Evolutionary conservation across 1,139 yeast species (phyloP).

Genomic region (Saccharomyces pastorianus): DNA sequence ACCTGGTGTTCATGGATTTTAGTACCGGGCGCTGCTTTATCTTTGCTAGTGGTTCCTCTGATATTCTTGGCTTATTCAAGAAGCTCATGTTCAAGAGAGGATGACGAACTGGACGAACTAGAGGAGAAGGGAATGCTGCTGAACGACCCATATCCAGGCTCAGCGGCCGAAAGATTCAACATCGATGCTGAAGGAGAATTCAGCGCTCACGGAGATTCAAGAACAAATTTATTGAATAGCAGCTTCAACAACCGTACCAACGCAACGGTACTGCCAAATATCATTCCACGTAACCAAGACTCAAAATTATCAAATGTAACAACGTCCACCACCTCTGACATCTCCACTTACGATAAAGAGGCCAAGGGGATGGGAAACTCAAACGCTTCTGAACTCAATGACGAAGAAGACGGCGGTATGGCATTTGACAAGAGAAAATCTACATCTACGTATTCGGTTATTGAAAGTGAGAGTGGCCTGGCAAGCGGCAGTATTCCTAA

Average conservation of each 20-base stretch:
- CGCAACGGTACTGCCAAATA: constrained; percentile 10
- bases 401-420: background rate
- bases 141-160: background rate
- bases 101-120: constrained; percentile 24
- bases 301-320: background rate
- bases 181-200: constrained; percentile 1
- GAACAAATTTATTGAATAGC: background rate
- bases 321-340: background rate
- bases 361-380: background rate
- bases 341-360: background rate
- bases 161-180: background rate
- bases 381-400: background rate
- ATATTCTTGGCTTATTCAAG: constrained; percentile 31
- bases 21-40: constrained; percentile 55
- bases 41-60: constrained; percentile 40
- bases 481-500: background rate
- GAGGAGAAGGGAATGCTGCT: constrained; percentile 17
- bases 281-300: constrained; percentile 6
- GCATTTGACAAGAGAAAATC: constrained; percentile 11
- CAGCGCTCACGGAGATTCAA: background rate
- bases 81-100: constrained; percentile 19
- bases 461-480: constrained; percentile 12
- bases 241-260: background rate
- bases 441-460: constrained; percentile 20
- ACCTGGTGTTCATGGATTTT: constrained; percentile 66